Evolutionary conservation across 352 stramenopile genomes (phyloP).

Genomic region (Phytophthora sp.): DNA sequence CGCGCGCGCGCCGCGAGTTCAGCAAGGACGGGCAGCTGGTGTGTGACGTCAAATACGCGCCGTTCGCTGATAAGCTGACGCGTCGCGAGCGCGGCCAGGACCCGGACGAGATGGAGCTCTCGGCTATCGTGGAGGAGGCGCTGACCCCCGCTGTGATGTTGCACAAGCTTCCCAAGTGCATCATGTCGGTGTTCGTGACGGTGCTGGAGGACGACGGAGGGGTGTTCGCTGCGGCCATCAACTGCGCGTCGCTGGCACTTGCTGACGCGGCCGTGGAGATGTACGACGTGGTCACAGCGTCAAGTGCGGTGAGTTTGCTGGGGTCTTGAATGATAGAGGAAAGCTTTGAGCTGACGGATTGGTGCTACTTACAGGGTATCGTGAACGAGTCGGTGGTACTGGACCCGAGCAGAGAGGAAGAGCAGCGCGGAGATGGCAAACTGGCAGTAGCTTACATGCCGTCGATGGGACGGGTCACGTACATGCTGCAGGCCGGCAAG

Average conservation of each 20-base stretch:
- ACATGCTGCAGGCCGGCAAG: slow-evolving; percentile 87
- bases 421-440: slow-evolving; percentile 60
- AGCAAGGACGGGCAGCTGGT: slow-evolving; percentile 86
- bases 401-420: slow-evolving; percentile 77
- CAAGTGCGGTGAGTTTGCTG: slow-evolving; percentile 55
- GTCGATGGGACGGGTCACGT: slow-evolving; percentile 77
- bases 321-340: not conserved
- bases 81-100: slow-evolving; percentile 79
- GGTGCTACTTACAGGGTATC: slow-evolving; percentile 45
- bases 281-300: slow-evolving; percentile 89
- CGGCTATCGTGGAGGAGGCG: slow-evolving; percentile 74
- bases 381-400: slow-evolving; percentile 63
- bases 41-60: slow-evolving; percentile 90
- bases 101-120: slow-evolving; percentile 83
- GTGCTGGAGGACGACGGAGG: slow-evolving; percentile 89
- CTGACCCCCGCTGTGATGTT: slow-evolving; percentile 86
- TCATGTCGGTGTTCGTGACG: slow-evolving; percentile 89
- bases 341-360: slow-evolving; percentile 3
- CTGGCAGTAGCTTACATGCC: slow-evolving; percentile 90
- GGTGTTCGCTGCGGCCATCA: slow-evolving; percentile 83
- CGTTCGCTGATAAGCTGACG: slow-evolving; percentile 70
- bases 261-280: slow-evolving; percentile 92
- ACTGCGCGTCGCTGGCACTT: slow-evolving; percentile 88
- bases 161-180: slow-evolving; percentile 89
- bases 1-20: slow-evolving; percentile 77